Conservation (phyloP, 2,329 filamentous ascomycete genomes). For the Aspergillus sergii region DNA sequence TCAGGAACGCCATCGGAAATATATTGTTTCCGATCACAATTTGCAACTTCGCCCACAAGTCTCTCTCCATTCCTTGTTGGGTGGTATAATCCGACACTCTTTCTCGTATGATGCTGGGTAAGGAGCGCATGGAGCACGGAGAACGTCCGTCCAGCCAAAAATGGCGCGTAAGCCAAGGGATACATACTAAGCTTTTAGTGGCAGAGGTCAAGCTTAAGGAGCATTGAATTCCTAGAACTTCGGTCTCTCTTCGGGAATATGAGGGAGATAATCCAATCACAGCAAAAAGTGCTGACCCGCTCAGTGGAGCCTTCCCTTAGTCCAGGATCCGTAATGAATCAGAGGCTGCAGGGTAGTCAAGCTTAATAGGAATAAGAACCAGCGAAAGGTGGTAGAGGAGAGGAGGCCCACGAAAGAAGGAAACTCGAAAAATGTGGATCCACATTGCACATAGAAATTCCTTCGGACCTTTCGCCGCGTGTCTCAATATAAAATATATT, state of each 20-base stretch:
- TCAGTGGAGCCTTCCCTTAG: not conserved
- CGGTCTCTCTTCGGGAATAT: slow-evolving; percentile 1
- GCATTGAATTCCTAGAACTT: not conserved
- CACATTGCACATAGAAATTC: not conserved
- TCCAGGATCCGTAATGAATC: not conserved
- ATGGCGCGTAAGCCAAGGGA: not conserved
- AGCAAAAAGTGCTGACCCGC: not conserved
- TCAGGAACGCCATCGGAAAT: not conserved
- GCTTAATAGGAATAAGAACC: slow-evolving; percentile 1
- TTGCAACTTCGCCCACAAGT: not conserved
- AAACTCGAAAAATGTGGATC: not conserved
- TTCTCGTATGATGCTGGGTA: not conserved
- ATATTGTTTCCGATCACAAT: not conserved
- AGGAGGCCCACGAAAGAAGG: not conserved
- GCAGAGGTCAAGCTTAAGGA: not conserved
- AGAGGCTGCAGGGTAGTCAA: not conserved
- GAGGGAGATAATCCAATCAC: not conserved
- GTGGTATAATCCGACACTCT: not conserved
- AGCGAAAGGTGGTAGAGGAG: not conserved
- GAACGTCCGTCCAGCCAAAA: not conserved
- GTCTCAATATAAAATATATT: slow-evolving; percentile 1
- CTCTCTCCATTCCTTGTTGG: not conserved
- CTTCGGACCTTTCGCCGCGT: not conserved
- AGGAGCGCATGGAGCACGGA: not conserved
- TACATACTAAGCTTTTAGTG: not conserved